Base-by-base conservation (phyloP, 768 basidiomycete genomes). In the Mycena amicta region DNA sequence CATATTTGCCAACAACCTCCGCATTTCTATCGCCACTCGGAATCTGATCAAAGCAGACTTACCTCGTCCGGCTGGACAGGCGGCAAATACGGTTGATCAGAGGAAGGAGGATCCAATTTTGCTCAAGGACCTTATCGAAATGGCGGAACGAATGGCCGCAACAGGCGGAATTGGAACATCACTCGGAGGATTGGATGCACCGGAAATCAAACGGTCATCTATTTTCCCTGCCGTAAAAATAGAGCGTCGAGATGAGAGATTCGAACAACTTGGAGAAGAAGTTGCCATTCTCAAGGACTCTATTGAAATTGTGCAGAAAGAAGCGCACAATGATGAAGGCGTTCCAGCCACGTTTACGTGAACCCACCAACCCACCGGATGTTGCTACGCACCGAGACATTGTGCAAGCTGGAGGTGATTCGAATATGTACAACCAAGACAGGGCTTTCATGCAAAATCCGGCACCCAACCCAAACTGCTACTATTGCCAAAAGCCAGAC, bases 41-140 rank as follows among this genome's bases (percentile, higher is more conserved):
- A 28, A 25, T 12, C n/a, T 49, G 22, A 26, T 49, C 25, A 49
- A 49, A 23, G 47, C 5, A 26, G 47, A 49, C 13, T 26, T 49
- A 6, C 6, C 47, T 6, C 23, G 6, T 25, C 26, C 22, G n/a
- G n/a, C 47, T 28, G 47, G 25, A 6, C 23, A 26, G 12, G 47
- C 55, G 12, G 55, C 55, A 22, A 37, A 2, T 11, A 18, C 11
- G 13, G 55, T 45, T 39, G 55, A 56, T 25, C 46, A 39, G 4
- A 25, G 50, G 3, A 57, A 57, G 26, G 56, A 57, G 22, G 56
- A 57, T 27, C 56, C 56, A 8, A 57, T 57, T 29, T 16, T 31
- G 22, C 29, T 57, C 1, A 41, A 57, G 2, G 56, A 57, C 3
- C 30, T 57, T 12, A 47, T 57, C 31, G 46, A 30, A 29, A 52